Conservation (phyloP, 176 grass and related monocot genomes). For the Cocos nucifera region DNA sequence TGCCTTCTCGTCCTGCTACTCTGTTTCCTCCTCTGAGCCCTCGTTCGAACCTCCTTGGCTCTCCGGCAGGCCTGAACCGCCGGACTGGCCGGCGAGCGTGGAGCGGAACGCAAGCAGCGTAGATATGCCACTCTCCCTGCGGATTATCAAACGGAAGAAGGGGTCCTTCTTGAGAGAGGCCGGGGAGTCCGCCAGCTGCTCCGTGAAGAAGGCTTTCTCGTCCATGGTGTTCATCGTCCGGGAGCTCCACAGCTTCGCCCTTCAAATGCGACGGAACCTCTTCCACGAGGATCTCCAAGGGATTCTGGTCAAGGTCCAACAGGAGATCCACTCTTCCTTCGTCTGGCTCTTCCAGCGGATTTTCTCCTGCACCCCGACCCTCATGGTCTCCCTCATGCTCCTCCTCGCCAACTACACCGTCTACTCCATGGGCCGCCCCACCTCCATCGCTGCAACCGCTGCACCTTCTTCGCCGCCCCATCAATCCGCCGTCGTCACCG, state of each 20-base stretch:
- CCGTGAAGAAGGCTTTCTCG: constrained; percentile 73
- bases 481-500: constrained; percentile 7
- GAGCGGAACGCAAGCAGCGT: constrained; percentile 55
- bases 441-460: constrained; percentile 25
- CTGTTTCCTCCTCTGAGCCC: not conserved
- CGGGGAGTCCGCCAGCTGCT: constrained; percentile 39
- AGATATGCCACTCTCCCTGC: constrained; percentile 60
- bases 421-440: constrained; percentile 56
- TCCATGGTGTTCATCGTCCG: constrained; percentile 97
- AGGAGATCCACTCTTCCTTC: constrained; percentile 90
- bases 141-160: constrained; percentile 69
- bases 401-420: constrained; percentile 96
- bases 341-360: constrained; percentile 99
- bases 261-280: constrained; percentile 58
- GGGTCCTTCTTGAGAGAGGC: constrained; percentile 23
- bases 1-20: not conserved
- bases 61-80: not conserved
- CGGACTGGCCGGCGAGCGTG: constrained; percentile 48
- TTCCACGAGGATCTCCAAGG: constrained; percentile 58
- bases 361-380: constrained; percentile 71
- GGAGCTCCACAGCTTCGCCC: constrained; percentile 82
- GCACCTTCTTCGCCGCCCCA: constrained; percentile 6
- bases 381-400: constrained; percentile 96
- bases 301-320: constrained; percentile 45
- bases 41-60: constrained; percentile 9